Evolutionary conservation across 1,284 basidiomycete species (phyloP).

Genomic region (Cutaneotrichosporon sp.): DNA sequence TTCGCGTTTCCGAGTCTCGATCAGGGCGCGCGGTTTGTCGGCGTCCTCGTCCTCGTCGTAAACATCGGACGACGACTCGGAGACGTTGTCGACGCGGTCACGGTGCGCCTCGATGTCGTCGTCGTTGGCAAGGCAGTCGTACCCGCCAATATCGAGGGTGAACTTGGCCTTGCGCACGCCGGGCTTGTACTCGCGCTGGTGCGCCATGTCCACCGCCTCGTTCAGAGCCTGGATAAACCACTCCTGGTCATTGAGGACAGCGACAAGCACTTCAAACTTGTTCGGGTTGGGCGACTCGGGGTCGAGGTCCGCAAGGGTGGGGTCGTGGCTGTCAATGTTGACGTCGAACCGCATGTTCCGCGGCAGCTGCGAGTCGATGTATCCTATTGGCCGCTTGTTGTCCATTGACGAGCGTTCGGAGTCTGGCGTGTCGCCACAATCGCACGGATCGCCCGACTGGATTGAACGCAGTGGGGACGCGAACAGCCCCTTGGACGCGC

Average conservation of each 20-base stretch:
- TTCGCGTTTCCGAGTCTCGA: slow-evolving; percentile 30
- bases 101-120: slow-evolving; percentile 26
- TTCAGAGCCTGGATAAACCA: slow-evolving; percentile 34
- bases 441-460: no score
- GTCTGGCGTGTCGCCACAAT: no score
- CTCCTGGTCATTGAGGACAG: slow-evolving; percentile 40
- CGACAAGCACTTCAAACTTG: slow-evolving; percentile 37
- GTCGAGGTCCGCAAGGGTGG: no score
- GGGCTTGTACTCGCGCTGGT: slow-evolving; percentile 23
- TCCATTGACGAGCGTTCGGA: no score
- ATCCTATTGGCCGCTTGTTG: no score
- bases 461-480: no score
- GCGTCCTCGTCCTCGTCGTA: slow-evolving; percentile 13
- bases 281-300: not conserved
- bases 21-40: slow-evolving; percentile 4
- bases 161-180: slow-evolving; percentile 25
- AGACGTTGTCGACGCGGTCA: not conserved
- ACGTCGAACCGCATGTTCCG: not conserved
- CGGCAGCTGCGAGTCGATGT: no score
- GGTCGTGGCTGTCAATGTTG: not conserved
- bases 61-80: not conserved
- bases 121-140: slow-evolving; percentile 35
- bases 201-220: slow-evolving; percentile 23
- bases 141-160: slow-evolving; percentile 35
- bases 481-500: no score